A percentile compares a stretch with the other conserved stretches of the same genome.
Conservation (phyloP, 305 asterid genomes). For the Salvia sclarea region DNA sequence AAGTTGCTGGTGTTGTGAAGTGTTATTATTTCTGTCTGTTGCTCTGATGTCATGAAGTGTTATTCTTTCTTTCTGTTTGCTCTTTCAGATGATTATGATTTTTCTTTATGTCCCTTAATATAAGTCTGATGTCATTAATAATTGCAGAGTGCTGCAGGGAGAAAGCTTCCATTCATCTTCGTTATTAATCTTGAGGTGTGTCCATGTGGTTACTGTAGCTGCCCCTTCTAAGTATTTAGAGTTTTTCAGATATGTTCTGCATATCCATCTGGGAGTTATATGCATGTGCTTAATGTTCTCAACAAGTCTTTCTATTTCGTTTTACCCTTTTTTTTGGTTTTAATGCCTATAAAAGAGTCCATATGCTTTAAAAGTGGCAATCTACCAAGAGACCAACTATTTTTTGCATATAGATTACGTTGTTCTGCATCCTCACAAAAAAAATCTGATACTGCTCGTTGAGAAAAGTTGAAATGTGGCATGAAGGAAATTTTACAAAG, state of each 20-base stretch:
- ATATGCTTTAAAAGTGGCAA: conserved; percentile 25
- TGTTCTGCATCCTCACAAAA: conserved; percentile 7
- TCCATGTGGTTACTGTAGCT: conserved; percentile 24
- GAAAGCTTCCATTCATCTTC: conserved; percentile 78
- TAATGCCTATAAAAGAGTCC: background rate
- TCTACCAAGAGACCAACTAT: conserved; percentile 7
- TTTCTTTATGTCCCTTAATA: conserved; percentile 10
- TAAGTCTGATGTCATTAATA: conserved; percentile 38
- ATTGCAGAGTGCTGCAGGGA: conserved; percentile 84
- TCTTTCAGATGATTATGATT: conserved; percentile 21
- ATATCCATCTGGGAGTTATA: conserved; percentile 2
- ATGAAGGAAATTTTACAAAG: background rate
- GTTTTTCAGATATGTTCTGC: background rate
- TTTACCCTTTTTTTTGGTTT: background rate
- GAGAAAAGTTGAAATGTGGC: conserved; percentile 9
- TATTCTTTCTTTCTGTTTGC: conserved; percentile 6
- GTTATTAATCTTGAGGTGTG: conserved; percentile 93
- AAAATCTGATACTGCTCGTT: conserved; percentile 4
- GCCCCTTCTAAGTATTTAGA: conserved; percentile 1
- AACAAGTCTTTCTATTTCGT: background rate
- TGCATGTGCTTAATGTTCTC: conserved; percentile 6
- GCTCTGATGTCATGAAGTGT: conserved; percentile 19
- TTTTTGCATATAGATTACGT: conserved; percentile 17
- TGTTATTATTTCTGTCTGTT: conserved; percentile 10
- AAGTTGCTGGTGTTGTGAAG: conserved; percentile 22